Base-by-base conservation (phyloP, 768 basidiomycete species). In the Serendipita sp. region DNA sequence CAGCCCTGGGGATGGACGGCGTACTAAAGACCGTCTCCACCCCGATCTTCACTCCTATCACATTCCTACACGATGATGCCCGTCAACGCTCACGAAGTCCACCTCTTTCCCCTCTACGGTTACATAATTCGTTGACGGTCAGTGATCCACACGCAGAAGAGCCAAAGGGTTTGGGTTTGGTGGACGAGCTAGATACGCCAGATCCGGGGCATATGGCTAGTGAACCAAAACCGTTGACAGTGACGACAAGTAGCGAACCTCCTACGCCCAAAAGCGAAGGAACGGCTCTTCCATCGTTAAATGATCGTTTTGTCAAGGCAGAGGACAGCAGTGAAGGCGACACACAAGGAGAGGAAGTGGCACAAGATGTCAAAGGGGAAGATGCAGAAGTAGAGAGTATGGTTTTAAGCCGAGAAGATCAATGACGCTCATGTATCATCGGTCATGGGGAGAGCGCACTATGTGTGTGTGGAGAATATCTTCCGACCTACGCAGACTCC, bases 111-210 rank as follows among this genome's bases (percentile, higher is more conserved):
- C 88, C 89, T 5, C 74, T 89, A 7, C 36, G n/a, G 52, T 62
- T 65, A 41, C 65, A 35, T 5, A 51, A 54, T 16, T 56, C 36
- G 64, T 70, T 28, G 69, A 41, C 47, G 34, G n/a, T 65, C 44
- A 56, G 64, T 41, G 65, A 67, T 28, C 54, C 56, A n/a, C 47
- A 48, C 5, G 66, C 44, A 8, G 41, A 45, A 52, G 68, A 82
- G 81, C 70, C 83, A 77, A 3, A 75, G 3, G 64, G 60, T 4
- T 56, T 91, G 3, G 89, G 90, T 0, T 77, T 91, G 16, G 90
- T 92, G 34, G 89, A 92, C 68, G 89, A 91, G 73, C 75, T 91
- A 68, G 90, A 91, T 69, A 87, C 91, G 73, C 89, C 89, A 2
- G 77, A 81, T 63, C 89, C 89, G 13, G 89, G 88, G 23, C 89